These are phyloP conservation scores for Trichoderma hamatum DNA, from an alignment of 2,329 filamentous ascomycete genomes.

Conservation along the genomic window DNA sequence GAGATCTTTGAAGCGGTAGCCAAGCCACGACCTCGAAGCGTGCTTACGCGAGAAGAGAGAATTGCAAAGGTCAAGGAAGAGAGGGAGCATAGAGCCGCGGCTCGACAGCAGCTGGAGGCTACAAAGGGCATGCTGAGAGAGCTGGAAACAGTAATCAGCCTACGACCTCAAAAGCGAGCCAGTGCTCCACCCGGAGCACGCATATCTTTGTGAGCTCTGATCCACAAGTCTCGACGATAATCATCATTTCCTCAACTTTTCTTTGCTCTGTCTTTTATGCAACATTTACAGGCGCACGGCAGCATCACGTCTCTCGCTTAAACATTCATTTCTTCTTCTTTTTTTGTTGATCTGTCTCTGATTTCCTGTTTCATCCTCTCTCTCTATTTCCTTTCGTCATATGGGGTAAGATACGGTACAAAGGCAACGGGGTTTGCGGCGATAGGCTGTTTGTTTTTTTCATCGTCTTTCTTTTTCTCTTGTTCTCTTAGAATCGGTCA, in stretches of 20 bases:
- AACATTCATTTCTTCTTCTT: neutral
- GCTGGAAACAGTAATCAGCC: constrained; percentile 82
- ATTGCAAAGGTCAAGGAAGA: constrained; percentile 89
- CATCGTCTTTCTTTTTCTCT: neutral
- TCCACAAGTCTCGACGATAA: constrained; percentile 22
- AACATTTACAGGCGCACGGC: constrained; percentile 23
- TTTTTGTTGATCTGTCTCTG: constrained; percentile 2
- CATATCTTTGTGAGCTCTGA: constrained; percentile 47
- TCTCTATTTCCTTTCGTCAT: neutral
- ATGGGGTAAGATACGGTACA: constrained; percentile 16
- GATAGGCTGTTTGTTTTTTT: constrained; percentile 13
- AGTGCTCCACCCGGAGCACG: constrained; percentile 43
- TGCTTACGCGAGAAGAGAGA: constrained; percentile 81
- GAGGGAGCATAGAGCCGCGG: constrained; percentile 69
- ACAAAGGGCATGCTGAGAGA: constrained; percentile 90
- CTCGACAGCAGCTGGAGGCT: constrained; percentile 75
- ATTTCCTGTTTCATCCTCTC: neutral
- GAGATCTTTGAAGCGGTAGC: constrained; percentile 93
- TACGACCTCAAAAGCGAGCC: constrained; percentile 47
- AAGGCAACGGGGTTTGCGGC: constrained; percentile 10
- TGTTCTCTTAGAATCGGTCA: constrained; percentile 1
- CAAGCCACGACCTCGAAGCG: constrained; percentile 67
- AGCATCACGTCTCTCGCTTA: constrained; percentile 12
- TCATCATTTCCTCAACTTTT: neutral
- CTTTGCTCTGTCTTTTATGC: neutral